phyloP scores from a whole-genome alignment of 805 yeast genomes.

The Sungouiozyma ichnusensis region DNA sequence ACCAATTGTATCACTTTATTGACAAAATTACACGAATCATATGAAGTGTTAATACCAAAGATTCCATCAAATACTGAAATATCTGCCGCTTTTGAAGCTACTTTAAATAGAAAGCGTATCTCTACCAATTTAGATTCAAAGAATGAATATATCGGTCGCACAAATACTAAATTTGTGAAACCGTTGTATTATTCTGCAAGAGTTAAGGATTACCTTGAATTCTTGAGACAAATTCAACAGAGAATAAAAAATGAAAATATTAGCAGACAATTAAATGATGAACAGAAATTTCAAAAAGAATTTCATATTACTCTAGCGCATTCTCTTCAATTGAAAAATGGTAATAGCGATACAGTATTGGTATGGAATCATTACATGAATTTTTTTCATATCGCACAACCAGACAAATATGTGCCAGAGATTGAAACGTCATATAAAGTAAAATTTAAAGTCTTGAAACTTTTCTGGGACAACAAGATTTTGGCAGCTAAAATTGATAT shows the following conservation, averaged over 20 bases:
- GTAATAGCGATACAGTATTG: conserved; percentile 15
- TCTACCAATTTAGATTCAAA: conserved; percentile 9
- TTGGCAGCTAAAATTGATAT: conserved; percentile 44
- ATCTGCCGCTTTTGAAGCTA: conserved; percentile 38
- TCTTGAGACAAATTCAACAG: conserved; percentile 10
- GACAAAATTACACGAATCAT: conserved; percentile 29
- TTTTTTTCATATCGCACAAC: not conserved
- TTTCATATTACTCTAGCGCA: conserved; percentile 68
- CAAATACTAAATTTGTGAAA: conserved; percentile 10
- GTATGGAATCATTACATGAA: conserved; percentile 23
- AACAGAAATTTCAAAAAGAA: conserved; percentile 36
- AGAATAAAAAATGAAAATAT: not conserved
- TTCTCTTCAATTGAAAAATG: conserved; percentile 24
- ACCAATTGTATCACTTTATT: conserved; percentile 40
- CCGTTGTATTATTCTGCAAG: conserved; percentile 40
- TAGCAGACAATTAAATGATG: not conserved
- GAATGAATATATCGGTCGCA: conserved; percentile 6
- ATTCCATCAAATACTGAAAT: conserved; percentile 36
- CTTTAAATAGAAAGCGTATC: conserved; percentile 44
- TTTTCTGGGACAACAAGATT: conserved; percentile 43
- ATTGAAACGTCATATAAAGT: conserved; percentile 15
- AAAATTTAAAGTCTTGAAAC: conserved; percentile 32
- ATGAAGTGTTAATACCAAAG: conserved; percentile 35
- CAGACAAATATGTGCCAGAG: not conserved
- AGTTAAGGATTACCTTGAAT: conserved; percentile 18